phyloP scores from a whole-genome alignment of 1,139 yeast species.

The Sporopachydermia cereana region DNA sequence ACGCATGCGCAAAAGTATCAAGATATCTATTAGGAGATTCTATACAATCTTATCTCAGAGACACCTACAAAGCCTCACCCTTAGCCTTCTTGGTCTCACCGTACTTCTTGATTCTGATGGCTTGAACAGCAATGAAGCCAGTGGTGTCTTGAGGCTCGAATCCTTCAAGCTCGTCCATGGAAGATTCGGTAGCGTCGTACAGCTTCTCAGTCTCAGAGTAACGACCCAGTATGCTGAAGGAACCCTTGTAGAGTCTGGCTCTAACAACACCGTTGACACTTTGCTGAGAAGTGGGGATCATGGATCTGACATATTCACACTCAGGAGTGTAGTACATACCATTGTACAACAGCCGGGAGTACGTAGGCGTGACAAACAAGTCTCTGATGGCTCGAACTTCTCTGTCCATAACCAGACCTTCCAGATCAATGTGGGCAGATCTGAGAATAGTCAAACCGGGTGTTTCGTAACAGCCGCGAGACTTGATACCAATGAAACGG shows the following conservation, averaged over 20 bases:
- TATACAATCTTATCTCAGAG: no score
- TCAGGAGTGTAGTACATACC: slow-evolving; percentile 98
- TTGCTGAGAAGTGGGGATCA: slow-evolving; percentile 88
- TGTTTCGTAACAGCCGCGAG: slow-evolving; percentile 98
- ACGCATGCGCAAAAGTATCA: no score
- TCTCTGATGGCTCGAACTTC: slow-evolving; percentile 97
- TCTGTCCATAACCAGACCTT: slow-evolving; percentile 93
- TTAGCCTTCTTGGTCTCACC: slow-evolving; percentile 90
- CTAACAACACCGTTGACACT: slow-evolving; percentile 96
- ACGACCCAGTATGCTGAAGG: slow-evolving; percentile 77
- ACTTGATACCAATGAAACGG: slow-evolving; percentile 96
- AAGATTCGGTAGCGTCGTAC: slow-evolving; percentile 95
- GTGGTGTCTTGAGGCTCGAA: slow-evolving; percentile 95
- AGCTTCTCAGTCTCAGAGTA: slow-evolving; percentile 89
- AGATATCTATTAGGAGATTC: no score
- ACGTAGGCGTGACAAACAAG: slow-evolving; percentile 85
- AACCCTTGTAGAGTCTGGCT: slow-evolving; percentile 88
- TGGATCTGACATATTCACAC: slow-evolving; percentile 88
- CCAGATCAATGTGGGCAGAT: slow-evolving; percentile 88
- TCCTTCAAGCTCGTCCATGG: slow-evolving; percentile 98
- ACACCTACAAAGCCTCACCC: slow-evolving; percentile 44
- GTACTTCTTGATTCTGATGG: slow-evolving; percentile 94
- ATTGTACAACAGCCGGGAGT: slow-evolving; percentile 84
- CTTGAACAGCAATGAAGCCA: slow-evolving; percentile 95
- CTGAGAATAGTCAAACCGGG: slow-evolving; percentile 95